These are phyloP conservation scores for Oenanthe sinensis DNA, from an alignment of 129 eudicot genomes.

Conservation along the genomic window DNA sequence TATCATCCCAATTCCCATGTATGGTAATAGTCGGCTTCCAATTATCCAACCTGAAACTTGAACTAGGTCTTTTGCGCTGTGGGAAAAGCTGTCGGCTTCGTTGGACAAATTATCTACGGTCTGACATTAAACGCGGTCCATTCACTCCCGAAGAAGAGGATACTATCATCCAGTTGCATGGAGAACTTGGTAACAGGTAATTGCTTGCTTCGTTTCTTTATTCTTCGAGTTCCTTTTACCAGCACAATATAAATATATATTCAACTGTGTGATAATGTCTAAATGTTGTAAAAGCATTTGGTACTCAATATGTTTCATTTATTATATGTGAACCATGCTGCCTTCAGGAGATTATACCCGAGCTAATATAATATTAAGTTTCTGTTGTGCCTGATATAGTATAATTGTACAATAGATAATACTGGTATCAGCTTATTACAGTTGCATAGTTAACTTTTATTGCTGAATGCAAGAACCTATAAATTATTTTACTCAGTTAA, in stretches of 20 bases:
- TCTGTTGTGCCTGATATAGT: neutral
- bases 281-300: neutral
- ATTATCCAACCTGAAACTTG: neutral
- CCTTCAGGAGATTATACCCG: neutral
- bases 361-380: neutral
- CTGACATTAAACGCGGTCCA: conserved; percentile 82
- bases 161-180: conserved; percentile 47
- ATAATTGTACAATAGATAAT: neutral
- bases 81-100: conserved; percentile 97
- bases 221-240: conserved; percentile 8
- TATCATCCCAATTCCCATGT: neutral
- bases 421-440: neutral
- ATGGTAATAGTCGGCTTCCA: neutral
- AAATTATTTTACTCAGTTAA: neutral
- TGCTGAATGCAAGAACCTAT: neutral
- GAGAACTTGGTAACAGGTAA: conserved; percentile 81
- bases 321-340: neutral
- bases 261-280: neutral
- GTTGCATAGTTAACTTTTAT: neutral
- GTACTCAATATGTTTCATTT: neutral
- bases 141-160: conserved; percentile 66
- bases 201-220: neutral
- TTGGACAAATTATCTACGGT: conserved; percentile 85
- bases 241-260: neutral
- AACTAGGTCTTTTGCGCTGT: conserved; percentile 63